phyloP scores from a whole-genome alignment of 495 filamentous ascomycete species.

The Tuber borchii region DNA sequence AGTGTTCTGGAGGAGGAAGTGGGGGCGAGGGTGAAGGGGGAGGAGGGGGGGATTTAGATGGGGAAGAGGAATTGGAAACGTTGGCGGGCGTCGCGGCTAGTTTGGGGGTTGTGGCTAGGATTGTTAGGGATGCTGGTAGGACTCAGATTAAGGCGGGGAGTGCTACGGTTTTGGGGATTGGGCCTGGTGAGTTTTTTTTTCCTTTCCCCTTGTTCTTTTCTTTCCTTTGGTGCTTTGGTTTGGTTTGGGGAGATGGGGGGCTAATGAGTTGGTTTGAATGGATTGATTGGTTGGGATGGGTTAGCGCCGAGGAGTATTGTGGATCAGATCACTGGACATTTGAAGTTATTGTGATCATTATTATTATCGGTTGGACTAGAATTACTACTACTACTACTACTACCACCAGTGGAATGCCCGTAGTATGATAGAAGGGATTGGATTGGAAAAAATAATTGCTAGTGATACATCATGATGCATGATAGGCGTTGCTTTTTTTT shows the following conservation, averaged over 20 bases:
- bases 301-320: constrained; percentile 74
- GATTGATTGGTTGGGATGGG: neutral
- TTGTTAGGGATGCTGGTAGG: constrained; percentile 89
- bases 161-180: constrained; percentile 82
- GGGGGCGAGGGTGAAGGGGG: constrained; percentile 16
- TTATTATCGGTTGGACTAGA: constrained; percentile 2
- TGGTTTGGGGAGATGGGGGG: neutral
- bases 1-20: constrained; percentile 54
- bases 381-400: neutral
- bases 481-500: constrained; percentile 15
- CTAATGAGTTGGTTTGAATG: constrained; percentile 13
- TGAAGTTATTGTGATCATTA: constrained; percentile 86
- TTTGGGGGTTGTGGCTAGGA: constrained; percentile 75
- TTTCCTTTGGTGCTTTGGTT: neutral
- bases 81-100: constrained; percentile 73
- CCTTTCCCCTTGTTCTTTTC: too few relatives aligned
- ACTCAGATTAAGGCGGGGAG: constrained; percentile 95
- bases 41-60: neutral
- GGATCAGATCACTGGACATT: constrained; percentile 73
- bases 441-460: neutral
- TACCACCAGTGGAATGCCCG: neutral
- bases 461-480: constrained; percentile 5
- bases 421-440: neutral
- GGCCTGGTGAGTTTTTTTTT: constrained; percentile 47
- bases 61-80: constrained; percentile 69